Evolutionary conservation across 2,329 filamentous ascomycete genomes (phyloP), one percentile per base, ranked within the genome.

Genomic region (Hypoxylon sp.): DNA sequence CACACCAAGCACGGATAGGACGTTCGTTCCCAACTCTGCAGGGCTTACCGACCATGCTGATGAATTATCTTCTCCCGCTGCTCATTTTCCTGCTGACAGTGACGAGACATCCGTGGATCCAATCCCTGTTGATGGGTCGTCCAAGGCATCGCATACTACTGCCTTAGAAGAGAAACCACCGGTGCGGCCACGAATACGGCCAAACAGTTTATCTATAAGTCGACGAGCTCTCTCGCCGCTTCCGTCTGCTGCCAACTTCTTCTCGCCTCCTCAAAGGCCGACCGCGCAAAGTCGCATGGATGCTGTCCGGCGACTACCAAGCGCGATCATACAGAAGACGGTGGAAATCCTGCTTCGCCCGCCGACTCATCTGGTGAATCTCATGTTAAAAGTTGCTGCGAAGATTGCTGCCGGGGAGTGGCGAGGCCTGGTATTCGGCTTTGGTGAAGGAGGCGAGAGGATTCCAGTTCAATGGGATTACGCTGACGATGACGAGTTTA

Each of bases 341-440:
- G 89, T 87, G 68, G 89, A 92, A 54, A 85, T 96, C 29, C 84
- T 97, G 3, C 81, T 97, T 12, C 89, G 91, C 0, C 93, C 93
- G n/a, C 93, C 94, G 0, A 87, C 90, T 14, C 88, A 94, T 72
- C 85, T 97, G 1, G 86, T 97, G 34, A 84, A 88, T 25, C 82
- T 97, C 41, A 94, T 97, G 84, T 85, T 97, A 3, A 88, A 89
- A 60, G 92, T 97, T 61, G 92, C 94, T 0, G 90, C 91, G 0
- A 89, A 87, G 67, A 93, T 97, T 67, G 86, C 89, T 1, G 83
- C 83, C 29, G 87, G 86, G 16, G 84, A 87, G 79, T 88, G 85
- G 89, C 81, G 86, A 74, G 91, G 87, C 67, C 79, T 86, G 70
- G 82, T 88, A 55, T 83, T 84, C 53, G 86, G 86, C 9, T 80